phyloP scores from a whole-genome alignment of 2,329 filamentous ascomycete species.

The Graphilbum ipis-grandicollis region DNA sequence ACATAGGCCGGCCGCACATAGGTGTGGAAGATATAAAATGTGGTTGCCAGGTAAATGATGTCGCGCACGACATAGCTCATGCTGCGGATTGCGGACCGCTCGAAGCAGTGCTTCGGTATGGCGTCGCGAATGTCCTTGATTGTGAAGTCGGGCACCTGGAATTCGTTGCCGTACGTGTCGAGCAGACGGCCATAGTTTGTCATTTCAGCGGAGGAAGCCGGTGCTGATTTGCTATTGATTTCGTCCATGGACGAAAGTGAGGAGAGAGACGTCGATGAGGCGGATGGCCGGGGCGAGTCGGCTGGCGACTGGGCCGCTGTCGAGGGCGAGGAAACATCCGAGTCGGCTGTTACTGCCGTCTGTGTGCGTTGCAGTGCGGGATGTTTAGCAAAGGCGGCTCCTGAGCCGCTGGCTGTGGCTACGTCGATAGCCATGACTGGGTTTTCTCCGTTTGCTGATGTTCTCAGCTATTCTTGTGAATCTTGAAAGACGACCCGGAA shows the following conservation, averaged over 20 bases:
- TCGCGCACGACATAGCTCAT: constrained; percentile 77
- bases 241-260: constrained; percentile 60
- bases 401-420: constrained; percentile 17
- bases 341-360: constrained; percentile 21
- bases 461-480: too few species aligned
- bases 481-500: too few species aligned
- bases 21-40: constrained; percentile 79
- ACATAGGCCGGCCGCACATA: constrained; percentile 75
- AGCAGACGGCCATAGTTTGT: constrained; percentile 48
- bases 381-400: constrained; percentile 20
- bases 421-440: too few species aligned
- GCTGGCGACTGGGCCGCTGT: constrained; percentile 39
- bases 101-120: constrained; percentile 93
- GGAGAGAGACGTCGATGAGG: constrained; percentile 83
- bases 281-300: constrained; percentile 41
- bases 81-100: constrained; percentile 62
- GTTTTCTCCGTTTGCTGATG: too few species aligned
- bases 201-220: too few species aligned
- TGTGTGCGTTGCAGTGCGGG: constrained; percentile 29
- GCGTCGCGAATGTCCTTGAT: constrained; percentile 96
- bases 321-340: constrained; percentile 31
- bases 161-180: constrained; percentile 90
- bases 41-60: constrained; percentile 49
- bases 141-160: constrained; percentile 84
- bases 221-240: constrained; percentile 21